These are phyloP conservation scores for Phanerochaete sordida DNA, from an alignment of 768 basidiomycete genomes.

Conservation along the genomic window DNA sequence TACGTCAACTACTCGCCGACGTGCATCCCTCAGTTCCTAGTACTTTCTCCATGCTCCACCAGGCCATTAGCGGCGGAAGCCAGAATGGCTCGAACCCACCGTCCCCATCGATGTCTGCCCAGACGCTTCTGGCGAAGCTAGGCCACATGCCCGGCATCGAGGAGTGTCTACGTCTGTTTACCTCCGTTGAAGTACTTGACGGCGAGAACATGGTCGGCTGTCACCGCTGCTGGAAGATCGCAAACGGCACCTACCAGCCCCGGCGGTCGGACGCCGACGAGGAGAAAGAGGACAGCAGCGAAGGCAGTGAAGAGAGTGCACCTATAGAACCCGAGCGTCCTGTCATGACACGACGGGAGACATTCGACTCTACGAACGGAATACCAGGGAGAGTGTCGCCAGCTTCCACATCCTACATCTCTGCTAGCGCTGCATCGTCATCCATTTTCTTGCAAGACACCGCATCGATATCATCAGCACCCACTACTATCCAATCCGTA, in stretches of 20 bases:
- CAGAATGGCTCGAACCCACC: slow-evolving; percentile 19
- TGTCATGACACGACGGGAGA: background rate
- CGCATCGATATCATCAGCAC: slow-evolving; percentile 18
- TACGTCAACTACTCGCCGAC: slow-evolving; percentile 67
- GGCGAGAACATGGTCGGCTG: slow-evolving; percentile 96
- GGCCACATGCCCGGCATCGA: slow-evolving; percentile 59
- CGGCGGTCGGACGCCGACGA: background rate
- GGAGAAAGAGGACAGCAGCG: slow-evolving; percentile 17
- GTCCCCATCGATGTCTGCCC: slow-evolving; percentile 28
- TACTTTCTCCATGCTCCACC: slow-evolving; percentile 49
- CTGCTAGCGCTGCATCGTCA: slow-evolving; percentile 4
- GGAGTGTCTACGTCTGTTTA: slow-evolving; percentile 85
- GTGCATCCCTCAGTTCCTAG: slow-evolving; percentile 41
- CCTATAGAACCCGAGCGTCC: background rate
- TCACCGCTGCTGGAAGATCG: slow-evolving; percentile 90
- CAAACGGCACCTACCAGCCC: slow-evolving; percentile 56
- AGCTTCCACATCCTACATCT: slow-evolving; percentile 6
- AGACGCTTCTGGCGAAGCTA: slow-evolving; percentile 40
- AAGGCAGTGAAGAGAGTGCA: slow-evolving; percentile 9
- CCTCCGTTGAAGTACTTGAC: slow-evolving; percentile 88
- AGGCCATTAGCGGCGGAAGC: slow-evolving; percentile 19
- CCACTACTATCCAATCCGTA: slow-evolving; percentile 21
- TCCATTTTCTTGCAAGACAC: slow-evolving; percentile 17
- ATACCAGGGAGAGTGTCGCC: slow-evolving; percentile 6
- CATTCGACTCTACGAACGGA: background rate